Base-by-base conservation (phyloP, 768 basidiomycete species). In the Rhizopogon vinicolor region DNA sequence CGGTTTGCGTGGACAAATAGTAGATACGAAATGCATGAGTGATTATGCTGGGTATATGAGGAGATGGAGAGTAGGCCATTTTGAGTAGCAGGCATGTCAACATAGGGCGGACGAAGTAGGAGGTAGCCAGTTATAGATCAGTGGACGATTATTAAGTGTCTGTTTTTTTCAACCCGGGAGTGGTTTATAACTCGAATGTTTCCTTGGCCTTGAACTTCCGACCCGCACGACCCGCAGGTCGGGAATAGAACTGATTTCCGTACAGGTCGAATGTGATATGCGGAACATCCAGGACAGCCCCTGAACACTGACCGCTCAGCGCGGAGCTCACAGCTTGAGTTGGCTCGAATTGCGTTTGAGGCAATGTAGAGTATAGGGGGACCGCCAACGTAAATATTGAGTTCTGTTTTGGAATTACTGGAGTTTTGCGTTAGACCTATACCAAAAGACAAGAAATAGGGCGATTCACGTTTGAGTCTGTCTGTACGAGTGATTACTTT, bases 151-250 rank as follows among this genome's bases (percentile, higher is more conserved):
- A 22, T 22, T 22, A 22, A 22, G 22, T 22, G 22, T 2, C 22
- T 22, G 22, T 22, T 22, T 22, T n/a, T n/a, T n/a, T 53, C 16
- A 45, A 31, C 22, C 39, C 6, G 18, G 29, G 44, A 33, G 28
- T 40, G 0, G 29, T 28, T 75, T 68, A 89, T 10, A 93, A 70
- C 63, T 89, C 89, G 52, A 91, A 82, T 6, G 83, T 89, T 65
- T 89, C 89, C 65, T 92, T 92, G 58, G 84, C 82, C 69, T 94
- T 95, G 67, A 93, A 94, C 67, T 93, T 94, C 56, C 83, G 73
- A 13, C 84, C 85, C 0, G 90, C 89, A 7, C 93, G 77, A 53
- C n/a, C n/a, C n/a, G n/a, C n/a, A n/a, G n/a, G n/a, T n/a, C 91
- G 81, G 72, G 89, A 93, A 43, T 85, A 77, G 68, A 95, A 93